These are phyloP conservation scores for Diutina scorzettiae DNA, from an alignment of 1,139 yeast genomes.

Conservation along the genomic window DNA sequence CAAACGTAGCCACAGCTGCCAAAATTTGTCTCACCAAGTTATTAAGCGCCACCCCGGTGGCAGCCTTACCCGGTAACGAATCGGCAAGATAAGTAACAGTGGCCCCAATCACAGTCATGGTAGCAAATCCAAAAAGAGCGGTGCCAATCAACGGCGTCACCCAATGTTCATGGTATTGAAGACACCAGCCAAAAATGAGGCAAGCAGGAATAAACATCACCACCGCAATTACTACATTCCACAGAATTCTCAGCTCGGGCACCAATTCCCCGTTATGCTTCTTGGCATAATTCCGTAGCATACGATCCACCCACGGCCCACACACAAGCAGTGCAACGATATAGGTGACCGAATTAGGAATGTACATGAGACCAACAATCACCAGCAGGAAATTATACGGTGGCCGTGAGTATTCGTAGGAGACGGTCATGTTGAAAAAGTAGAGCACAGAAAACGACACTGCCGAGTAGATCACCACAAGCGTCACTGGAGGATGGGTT, in stretches of 20 bases:
- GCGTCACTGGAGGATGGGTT: slow-evolving; percentile 59
- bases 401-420: slow-evolving; percentile 44
- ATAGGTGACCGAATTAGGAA: slow-evolving; percentile 76
- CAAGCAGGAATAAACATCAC: slow-evolving; percentile 51
- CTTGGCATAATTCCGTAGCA: slow-evolving; percentile 41
- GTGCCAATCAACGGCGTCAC: slow-evolving; percentile 68
- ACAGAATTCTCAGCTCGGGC: slow-evolving; percentile 73
- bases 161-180: slow-evolving; percentile 59
- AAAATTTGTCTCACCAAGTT: slow-evolving; percentile 61
- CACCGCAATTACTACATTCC: slow-evolving; percentile 60
- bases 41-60: slow-evolving; percentile 79
- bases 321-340: slow-evolving; percentile 63
- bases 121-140: slow-evolving; percentile 69
- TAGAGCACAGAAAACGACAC: slow-evolving; percentile 59
- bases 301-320: slow-evolving; percentile 66
- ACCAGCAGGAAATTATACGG: slow-evolving; percentile 65
- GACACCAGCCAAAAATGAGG: slow-evolving; percentile 74
- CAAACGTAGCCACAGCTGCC: slow-evolving; percentile 69
- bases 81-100: slow-evolving; percentile 76
- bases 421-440: slow-evolving; percentile 63
- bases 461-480: slow-evolving; percentile 54
- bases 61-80: slow-evolving; percentile 78
- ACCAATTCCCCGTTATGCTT: slow-evolving; percentile 50
- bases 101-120: slow-evolving; percentile 76
- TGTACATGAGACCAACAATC: slow-evolving; percentile 63